These are phyloP conservation scores for Penicillium decumbens DNA, from an alignment of 2,329 filamentous ascomycete genomes.

Conservation along the genomic window DNA sequence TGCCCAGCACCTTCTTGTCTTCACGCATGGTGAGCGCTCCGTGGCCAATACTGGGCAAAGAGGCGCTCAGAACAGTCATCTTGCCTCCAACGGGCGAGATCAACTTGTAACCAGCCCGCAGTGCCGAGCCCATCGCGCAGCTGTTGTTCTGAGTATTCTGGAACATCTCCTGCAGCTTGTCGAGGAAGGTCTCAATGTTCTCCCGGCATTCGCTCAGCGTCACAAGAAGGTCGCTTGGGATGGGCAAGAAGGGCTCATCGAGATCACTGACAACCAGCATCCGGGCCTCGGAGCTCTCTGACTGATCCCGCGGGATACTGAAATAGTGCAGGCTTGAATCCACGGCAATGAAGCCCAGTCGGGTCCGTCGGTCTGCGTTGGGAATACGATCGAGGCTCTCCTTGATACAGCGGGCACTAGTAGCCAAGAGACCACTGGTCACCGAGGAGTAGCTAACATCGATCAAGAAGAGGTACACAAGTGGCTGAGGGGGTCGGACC, in stretches of 20 bases:
- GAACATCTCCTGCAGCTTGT: slow-evolving; percentile 93
- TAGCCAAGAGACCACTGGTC: slow-evolving; percentile 84
- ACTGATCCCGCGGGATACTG: slow-evolving; percentile 80
- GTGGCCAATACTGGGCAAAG: slow-evolving; percentile 81
- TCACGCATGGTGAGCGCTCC: slow-evolving; percentile 91
- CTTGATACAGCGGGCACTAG: slow-evolving; percentile 84
- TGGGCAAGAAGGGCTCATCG: slow-evolving; percentile 93
- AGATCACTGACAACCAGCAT: slow-evolving; percentile 95
- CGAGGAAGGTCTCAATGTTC: slow-evolving; percentile 86
- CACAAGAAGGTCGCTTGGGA: slow-evolving; percentile 85
- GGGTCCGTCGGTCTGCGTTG: slow-evolving; percentile 90
- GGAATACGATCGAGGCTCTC: slow-evolving; percentile 95
- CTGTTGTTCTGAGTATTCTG: slow-evolving; percentile 83
- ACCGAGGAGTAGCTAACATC: slow-evolving; percentile 90
- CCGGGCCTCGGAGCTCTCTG: slow-evolving; percentile 75
- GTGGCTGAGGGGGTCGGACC: slow-evolving; percentile 91
- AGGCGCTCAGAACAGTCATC: slow-evolving; percentile 84
- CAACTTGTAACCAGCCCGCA: slow-evolving; percentile 90
- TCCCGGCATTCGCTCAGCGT: slow-evolving; percentile 81
- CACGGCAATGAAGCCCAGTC: slow-evolving; percentile 90
- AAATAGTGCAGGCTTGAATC: slow-evolving; percentile 96
- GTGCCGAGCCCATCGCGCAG: slow-evolving; percentile 91
- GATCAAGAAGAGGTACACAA: slow-evolving; percentile 93
- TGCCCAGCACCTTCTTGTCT: slow-evolving; percentile 92
- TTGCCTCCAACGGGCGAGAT: slow-evolving; percentile 94